These are phyloP conservation scores for Penicillium hordei DNA, from an alignment of 2,329 filamentous ascomycete species.

Conservation along the genomic window DNA sequence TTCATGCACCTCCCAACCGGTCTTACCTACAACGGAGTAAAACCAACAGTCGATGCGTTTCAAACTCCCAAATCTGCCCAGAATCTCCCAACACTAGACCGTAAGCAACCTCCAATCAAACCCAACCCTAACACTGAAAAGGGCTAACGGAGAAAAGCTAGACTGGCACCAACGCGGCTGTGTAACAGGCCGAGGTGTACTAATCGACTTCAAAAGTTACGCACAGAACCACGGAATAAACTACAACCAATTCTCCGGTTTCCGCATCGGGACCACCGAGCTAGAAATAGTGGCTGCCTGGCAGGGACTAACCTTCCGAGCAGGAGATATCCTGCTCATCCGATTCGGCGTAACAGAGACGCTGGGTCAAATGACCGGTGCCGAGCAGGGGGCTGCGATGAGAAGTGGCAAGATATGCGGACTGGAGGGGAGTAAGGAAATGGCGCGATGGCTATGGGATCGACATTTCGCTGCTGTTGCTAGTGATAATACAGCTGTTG, in stretches of 20 bases:
- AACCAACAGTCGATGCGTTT: slow-evolving; percentile 26
- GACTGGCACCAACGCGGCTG: slow-evolving; percentile 44
- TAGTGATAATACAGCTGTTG: slow-evolving; percentile 29
- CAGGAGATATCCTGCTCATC: slow-evolving; percentile 27
- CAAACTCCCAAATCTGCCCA: slow-evolving; percentile 4
- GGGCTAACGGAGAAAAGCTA: slow-evolving; percentile 24
- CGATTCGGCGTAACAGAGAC: slow-evolving; percentile 26
- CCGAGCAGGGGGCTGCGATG: slow-evolving; percentile 17
- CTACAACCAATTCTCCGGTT: slow-evolving; percentile 55
- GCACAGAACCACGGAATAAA: slow-evolving; percentile 54
- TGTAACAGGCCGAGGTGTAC: slow-evolving; percentile 52
- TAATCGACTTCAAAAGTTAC: slow-evolving; percentile 59
- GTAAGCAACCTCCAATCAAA: slow-evolving; percentile 1
- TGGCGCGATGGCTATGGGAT: slow-evolving; percentile 58
- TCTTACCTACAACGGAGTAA: slow-evolving; percentile 35
- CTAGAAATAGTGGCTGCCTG: slow-evolving; percentile 21
- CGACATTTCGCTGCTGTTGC: slow-evolving; percentile 45
- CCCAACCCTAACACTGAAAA: background rate
- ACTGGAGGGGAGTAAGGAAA: slow-evolving; percentile 48
- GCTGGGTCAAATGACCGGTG: slow-evolving; percentile 15
- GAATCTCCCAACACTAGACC: slow-evolving; percentile 26
- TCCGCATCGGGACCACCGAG: slow-evolving; percentile 18
- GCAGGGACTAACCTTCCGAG: slow-evolving; percentile 18
- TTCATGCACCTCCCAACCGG: slow-evolving; percentile 26
- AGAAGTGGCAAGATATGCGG: slow-evolving; percentile 30